phyloP scores from a whole-genome alignment of 352 stramenopile species.

The Pythium folliculosum region DNA sequence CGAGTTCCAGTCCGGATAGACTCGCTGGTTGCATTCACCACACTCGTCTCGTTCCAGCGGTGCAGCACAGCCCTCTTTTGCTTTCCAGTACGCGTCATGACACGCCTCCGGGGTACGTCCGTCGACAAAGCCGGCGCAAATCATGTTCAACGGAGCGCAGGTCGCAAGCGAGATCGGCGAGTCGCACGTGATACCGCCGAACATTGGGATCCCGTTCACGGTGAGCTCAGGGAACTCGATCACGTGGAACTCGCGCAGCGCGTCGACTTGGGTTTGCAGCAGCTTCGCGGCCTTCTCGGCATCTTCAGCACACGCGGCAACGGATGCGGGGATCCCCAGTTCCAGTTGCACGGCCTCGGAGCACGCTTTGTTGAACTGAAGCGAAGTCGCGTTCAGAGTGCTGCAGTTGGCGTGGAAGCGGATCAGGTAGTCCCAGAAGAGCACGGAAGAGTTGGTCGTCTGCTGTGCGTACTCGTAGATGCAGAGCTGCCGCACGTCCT shows the following conservation, averaged over 20 bases:
- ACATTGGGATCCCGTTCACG: constrained; percentile 33
- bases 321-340: constrained; percentile 7
- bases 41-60: constrained; percentile 34
- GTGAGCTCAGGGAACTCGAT: constrained; percentile 32
- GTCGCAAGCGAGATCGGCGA: constrained; percentile 26
- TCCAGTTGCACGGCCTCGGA: constrained; percentile 12
- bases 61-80: background rate
- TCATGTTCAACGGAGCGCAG: constrained; percentile 30
- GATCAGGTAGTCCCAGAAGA: constrained; percentile 33
- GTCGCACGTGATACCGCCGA: constrained; percentile 22
- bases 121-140: constrained; percentile 30
- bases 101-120: constrained; percentile 21
- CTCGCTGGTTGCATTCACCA: constrained; percentile 23
- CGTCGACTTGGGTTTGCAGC: constrained; percentile 25
- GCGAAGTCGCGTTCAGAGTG: constrained; percentile 7
- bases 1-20: constrained; percentile 26
- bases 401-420: constrained; percentile 31
- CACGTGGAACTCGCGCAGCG: constrained; percentile 26
- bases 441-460: constrained; percentile 18
- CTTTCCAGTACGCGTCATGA: constrained; percentile 26
- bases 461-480: constrained; percentile 19
- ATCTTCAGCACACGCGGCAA: constrained; percentile 19
- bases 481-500: constrained; percentile 35
- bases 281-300: constrained; percentile 1
- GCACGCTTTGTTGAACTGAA: constrained; percentile 19